Conservation (phyloP, 805 yeast species). For the Cyberlindnera misumaiensis region DNA sequence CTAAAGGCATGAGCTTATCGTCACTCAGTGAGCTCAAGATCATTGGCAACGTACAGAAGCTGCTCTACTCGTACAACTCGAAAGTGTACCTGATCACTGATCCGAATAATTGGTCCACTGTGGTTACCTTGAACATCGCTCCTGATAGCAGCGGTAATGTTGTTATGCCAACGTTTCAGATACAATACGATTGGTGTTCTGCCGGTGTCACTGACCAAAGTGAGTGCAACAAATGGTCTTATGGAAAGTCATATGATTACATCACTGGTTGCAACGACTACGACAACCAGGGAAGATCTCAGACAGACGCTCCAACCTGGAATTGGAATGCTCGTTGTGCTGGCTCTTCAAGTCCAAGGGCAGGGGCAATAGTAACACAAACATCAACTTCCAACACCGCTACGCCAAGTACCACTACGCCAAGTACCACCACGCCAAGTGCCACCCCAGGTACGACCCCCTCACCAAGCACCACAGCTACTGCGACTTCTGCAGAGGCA, state of each 20-base stretch:
- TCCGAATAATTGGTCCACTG: slow-evolving; percentile 10
- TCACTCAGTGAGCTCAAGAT: slow-evolving; percentile 16
- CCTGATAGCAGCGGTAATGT: slow-evolving; percentile 5
- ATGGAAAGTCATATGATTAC: slow-evolving; percentile 18
- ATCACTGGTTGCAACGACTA: slow-evolving; percentile 17
- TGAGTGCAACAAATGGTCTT: slow-evolving; percentile 17
- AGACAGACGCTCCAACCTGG: slow-evolving; percentile 17
- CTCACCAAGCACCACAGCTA: not conserved
- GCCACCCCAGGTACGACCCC: no score
- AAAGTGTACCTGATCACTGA: slow-evolving; percentile 4
- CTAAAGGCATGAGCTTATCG: slow-evolving; percentile 7
- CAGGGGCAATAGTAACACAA: not conserved
- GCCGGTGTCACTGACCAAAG: slow-evolving; percentile 17
- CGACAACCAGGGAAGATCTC: slow-evolving; percentile 16
- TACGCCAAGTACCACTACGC: not conserved
- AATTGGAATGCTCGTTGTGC: slow-evolving; percentile 21
- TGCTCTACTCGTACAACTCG: slow-evolving; percentile 10
- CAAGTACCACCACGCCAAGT: not conserved
- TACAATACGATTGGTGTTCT: slow-evolving; percentile 22
- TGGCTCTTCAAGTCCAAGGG: no score
- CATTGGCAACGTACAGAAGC: slow-evolving; percentile 8
- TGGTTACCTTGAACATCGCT: slow-evolving; percentile 2
- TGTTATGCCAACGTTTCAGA: slow-evolving; percentile 12
- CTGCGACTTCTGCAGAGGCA: not conserved
- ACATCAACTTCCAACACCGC: not conserved